A percentile compares a stretch with the other conserved stretches of the same genome.
Conservation (phyloP, 2,329 filamentous ascomycete species). For the Phaeosphaeria sp. region DNA sequence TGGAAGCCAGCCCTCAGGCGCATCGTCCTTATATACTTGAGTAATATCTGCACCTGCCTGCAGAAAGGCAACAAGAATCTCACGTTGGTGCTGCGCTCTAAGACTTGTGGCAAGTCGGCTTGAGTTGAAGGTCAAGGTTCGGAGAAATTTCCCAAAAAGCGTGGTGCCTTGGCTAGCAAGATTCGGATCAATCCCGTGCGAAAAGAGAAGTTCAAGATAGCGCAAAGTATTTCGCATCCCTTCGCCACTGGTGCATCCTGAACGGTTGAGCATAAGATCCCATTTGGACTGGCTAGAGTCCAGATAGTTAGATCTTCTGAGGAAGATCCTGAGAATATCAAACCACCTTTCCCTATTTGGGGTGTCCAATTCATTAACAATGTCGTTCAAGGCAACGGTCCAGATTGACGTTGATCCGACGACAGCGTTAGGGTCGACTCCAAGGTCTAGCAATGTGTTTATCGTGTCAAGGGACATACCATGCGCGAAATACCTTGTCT, state of each 20-base stretch:
- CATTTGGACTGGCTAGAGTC: neutral
- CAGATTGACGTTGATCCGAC: neutral
- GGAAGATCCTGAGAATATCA: neutral
- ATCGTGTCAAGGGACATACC: neutral
- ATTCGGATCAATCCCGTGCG: neutral
- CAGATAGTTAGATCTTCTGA: neutral
- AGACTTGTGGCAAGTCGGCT: neutral
- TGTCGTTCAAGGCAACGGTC: neutral
- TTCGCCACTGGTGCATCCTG: neutral
- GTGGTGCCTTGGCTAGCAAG: neutral
- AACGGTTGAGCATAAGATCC: neutral
- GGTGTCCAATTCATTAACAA: neutral
- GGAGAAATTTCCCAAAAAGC: neutral
- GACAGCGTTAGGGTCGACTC: neutral
- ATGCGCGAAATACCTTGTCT: neutral
- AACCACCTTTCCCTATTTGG: neutral
- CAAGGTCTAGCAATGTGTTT: neutral
- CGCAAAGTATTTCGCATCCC: neutral
- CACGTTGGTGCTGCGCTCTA: neutral
- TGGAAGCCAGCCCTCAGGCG: neutral
- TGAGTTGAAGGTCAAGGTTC: neutral
- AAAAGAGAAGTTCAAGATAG: neutral
- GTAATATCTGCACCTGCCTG: neutral
- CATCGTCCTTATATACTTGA: neutral
- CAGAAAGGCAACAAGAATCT: neutral